Conservation (phyloP, 257 asterid genomes). For the Plantago ovata region DNA sequence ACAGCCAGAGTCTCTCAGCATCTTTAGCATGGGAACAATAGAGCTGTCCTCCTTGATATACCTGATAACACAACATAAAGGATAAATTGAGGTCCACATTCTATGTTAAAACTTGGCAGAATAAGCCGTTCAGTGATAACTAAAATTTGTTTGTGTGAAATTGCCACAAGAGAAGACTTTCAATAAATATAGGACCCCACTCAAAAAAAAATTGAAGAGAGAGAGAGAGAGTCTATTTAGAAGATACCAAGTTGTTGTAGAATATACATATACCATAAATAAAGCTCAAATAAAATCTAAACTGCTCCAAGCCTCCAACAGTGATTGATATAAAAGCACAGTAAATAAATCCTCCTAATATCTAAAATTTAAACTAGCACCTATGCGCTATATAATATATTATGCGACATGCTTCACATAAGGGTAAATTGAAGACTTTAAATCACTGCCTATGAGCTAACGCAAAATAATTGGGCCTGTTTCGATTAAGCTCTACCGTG, state of each 20-base stretch:
- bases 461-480: neutral
- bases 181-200: too few relatives aligned
- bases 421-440: neutral
- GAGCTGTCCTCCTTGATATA: conserved; percentile 77
- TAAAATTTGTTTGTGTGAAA: too few relatives aligned
- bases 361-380: neutral
- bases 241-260: too few relatives aligned
- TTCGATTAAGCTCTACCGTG: neutral
- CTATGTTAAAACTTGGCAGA: too few relatives aligned
- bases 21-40: conserved; percentile 90
- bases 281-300: neutral
- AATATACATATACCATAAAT: neutral
- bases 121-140: too few relatives aligned
- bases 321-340: neutral
- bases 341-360: neutral
- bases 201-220: too few relatives aligned
- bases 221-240: too few relatives aligned
- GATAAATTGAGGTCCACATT: conserved; percentile 12
- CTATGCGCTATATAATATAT: neutral
- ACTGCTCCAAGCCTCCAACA: neutral
- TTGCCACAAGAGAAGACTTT: conserved; percentile 3
- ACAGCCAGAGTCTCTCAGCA: conserved; percentile 94
- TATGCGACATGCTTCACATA: neutral
- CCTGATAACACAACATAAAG: conserved; percentile 43
- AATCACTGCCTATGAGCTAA: neutral